These are phyloP conservation scores for Chenopodium formosanum DNA, from an alignment of 148 eudicot species.

Conservation along the genomic window DNA sequence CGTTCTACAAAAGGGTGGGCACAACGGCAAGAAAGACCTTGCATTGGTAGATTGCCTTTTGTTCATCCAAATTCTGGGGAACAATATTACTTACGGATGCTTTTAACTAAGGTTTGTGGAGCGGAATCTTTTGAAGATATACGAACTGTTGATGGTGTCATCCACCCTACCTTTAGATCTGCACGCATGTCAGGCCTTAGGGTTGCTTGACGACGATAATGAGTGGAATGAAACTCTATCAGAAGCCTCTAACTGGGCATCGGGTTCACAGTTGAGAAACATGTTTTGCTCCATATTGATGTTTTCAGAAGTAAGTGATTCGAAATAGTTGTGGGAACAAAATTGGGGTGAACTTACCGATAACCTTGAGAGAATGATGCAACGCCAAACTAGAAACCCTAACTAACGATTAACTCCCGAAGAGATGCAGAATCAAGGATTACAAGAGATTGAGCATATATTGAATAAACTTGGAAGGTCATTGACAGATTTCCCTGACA, in stretches of 20 bases:
- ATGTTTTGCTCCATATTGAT: constrained; percentile 9
- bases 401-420: too few species aligned
- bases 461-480: not conserved
- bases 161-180: not conserved
- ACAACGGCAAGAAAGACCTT: not conserved
- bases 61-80: constrained; percentile 4
- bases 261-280: not conserved
- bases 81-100: not conserved
- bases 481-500: not conserved
- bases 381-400: too few species aligned
- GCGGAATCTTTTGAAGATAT: too few species aligned
- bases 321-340: too few species aligned
- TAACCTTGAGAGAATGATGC: too few species aligned
- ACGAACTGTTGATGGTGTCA: not conserved
- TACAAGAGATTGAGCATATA: not conserved
- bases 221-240: not conserved
- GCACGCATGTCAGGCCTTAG: not conserved
- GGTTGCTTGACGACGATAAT: not conserved
- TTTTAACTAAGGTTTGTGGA: not conserved
- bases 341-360: too few species aligned
- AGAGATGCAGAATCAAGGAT: not conserved
- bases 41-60: not conserved
- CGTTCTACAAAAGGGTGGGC: not conserved
- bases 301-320: not conserved
- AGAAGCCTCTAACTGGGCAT: constrained; percentile 1